Evolutionary conservation across 2,329 filamentous ascomycete genomes (phyloP).

Genomic region (Aspergillus pseudoviridinutans): DNA sequence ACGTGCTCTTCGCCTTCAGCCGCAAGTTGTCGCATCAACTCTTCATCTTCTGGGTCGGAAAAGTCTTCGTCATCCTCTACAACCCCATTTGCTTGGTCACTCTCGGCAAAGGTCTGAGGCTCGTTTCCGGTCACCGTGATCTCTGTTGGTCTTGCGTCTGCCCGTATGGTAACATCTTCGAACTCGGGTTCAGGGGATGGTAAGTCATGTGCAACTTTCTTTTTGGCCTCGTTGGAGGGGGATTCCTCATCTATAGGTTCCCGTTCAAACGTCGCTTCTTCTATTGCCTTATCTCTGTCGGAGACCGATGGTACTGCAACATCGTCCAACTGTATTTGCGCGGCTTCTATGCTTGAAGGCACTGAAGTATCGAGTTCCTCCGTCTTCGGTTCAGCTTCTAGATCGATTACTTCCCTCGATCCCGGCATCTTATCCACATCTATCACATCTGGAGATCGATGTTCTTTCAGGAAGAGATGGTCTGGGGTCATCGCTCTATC

Average conservation of each 20-base stretch:
- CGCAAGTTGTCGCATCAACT: slow-evolving; percentile 79
- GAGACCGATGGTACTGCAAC: not conserved
- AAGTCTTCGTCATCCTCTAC: slow-evolving; percentile 57
- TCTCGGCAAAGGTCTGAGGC: slow-evolving; percentile 7
- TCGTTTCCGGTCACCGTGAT: slow-evolving; percentile 24
- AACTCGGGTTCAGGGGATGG: slow-evolving; percentile 40
- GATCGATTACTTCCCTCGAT: slow-evolving; percentile 27
- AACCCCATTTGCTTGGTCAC: slow-evolving; percentile 22
- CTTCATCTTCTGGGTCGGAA: slow-evolving; percentile 88
- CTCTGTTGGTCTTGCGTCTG: slow-evolving; percentile 19
- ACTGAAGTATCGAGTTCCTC: not conserved
- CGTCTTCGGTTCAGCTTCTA: slow-evolving; percentile 21
- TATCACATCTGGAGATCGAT: slow-evolving; percentile 36
- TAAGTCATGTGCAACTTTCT: slow-evolving; percentile 29
- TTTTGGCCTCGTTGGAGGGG: slow-evolving; percentile 5
- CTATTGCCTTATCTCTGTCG: slow-evolving; percentile 19
- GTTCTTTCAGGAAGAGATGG: slow-evolving; percentile 26
- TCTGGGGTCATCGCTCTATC: slow-evolving; percentile 17
- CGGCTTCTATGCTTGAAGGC: not conserved
- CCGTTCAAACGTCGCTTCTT: slow-evolving; percentile 13
- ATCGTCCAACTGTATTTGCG: not conserved
- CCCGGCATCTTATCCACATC: slow-evolving; percentile 34
- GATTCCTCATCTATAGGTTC: slow-evolving; percentile 16
- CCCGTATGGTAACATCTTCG: slow-evolving; percentile 18
- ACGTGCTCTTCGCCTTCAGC: slow-evolving; percentile 91